These are phyloP conservation scores for Amaranthus cruentus DNA, from an alignment of 148 eudicot species.

Conservation along the genomic window DNA sequence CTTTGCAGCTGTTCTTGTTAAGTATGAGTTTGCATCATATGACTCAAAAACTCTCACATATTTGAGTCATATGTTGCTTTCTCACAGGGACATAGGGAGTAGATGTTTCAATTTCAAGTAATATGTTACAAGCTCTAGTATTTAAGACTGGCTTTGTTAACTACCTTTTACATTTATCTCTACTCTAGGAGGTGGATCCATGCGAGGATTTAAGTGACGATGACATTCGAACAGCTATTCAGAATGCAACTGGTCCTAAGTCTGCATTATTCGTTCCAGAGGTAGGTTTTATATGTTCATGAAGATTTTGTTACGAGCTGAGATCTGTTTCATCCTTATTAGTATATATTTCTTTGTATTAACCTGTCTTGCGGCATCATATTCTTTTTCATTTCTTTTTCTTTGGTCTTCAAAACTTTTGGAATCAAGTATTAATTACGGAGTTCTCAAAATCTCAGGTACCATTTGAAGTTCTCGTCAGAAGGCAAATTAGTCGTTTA, in stretches of 20 bases:
- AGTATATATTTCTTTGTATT: not conserved
- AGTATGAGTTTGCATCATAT: too few species aligned
- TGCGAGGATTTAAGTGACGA: constrained; percentile 94
- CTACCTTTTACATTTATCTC: not conserved
- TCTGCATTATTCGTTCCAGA: constrained; percentile 97
- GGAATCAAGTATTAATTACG: not conserved
- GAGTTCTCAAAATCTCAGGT: constrained; percentile 25
- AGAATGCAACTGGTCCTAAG: constrained; percentile 96
- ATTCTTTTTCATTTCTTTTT: not conserved
- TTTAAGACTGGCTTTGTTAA: not conserved
- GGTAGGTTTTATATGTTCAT: constrained; percentile 43
- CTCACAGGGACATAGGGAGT: too few species aligned
- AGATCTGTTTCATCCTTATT: not conserved
- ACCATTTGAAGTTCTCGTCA: constrained; percentile 62
- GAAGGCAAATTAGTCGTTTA: constrained; percentile 60
- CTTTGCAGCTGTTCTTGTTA: not conserved
- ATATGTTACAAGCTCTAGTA: not conserved
- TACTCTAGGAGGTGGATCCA: constrained; percentile 87
- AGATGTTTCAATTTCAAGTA: not conserved
- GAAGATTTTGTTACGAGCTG: not conserved
- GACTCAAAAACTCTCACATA: too few species aligned
- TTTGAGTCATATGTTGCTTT: too few species aligned
- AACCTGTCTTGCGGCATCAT: not conserved
- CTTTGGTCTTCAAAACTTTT: not conserved
- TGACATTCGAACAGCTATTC: constrained; percentile 93